Conservation (phyloP, 805 yeast genomes). For the Ogataea salicorniae region DNA sequence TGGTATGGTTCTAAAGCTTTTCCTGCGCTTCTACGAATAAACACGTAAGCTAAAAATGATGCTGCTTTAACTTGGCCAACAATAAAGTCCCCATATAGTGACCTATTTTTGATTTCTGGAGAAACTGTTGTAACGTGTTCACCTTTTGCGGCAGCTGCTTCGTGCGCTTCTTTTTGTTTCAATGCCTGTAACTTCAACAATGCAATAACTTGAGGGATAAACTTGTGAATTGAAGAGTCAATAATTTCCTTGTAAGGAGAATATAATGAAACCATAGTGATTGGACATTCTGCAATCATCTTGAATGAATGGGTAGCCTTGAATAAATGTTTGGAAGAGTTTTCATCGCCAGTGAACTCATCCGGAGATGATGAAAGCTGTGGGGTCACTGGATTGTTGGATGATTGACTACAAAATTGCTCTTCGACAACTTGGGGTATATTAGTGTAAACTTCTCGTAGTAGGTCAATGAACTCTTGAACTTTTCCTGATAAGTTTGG, state of each 20-base stretch:
- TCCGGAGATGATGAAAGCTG: conserved; percentile 33
- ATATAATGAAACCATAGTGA: conserved; percentile 87
- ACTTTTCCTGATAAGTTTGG: conserved; percentile 61
- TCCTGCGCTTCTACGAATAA: conserved; percentile 76
- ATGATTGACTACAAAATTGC: conserved; percentile 43
- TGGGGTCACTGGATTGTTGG: conserved; percentile 1
- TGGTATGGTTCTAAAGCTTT: conserved; percentile 56
- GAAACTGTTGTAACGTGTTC: conserved; percentile 65
- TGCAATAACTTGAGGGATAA: conserved; percentile 77
- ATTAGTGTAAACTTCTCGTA: conserved; percentile 71
- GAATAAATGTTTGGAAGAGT: conserved; percentile 46
- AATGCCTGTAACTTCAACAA: conserved; percentile 74
- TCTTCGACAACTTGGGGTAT: conserved; percentile 71
- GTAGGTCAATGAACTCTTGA: conserved; percentile 69
- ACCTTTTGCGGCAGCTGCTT: conserved; percentile 49
- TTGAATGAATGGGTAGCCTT: conserved; percentile 80
- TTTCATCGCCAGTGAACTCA: conserved; percentile 36
- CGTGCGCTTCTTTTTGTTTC: conserved; percentile 67
- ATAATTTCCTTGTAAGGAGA: conserved; percentile 80
- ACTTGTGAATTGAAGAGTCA: conserved; percentile 61
- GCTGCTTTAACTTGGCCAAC: conserved; percentile 95
- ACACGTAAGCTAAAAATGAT: conserved; percentile 87
- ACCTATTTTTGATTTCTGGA: conserved; percentile 67
- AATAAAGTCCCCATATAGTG: conserved; percentile 81
- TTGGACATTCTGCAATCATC: conserved; percentile 93